These are phyloP conservation scores for Pyrenophora tritici-repentis DNA, from an alignment of 2,329 filamentous ascomycete genomes.

Conservation along the genomic window DNA sequence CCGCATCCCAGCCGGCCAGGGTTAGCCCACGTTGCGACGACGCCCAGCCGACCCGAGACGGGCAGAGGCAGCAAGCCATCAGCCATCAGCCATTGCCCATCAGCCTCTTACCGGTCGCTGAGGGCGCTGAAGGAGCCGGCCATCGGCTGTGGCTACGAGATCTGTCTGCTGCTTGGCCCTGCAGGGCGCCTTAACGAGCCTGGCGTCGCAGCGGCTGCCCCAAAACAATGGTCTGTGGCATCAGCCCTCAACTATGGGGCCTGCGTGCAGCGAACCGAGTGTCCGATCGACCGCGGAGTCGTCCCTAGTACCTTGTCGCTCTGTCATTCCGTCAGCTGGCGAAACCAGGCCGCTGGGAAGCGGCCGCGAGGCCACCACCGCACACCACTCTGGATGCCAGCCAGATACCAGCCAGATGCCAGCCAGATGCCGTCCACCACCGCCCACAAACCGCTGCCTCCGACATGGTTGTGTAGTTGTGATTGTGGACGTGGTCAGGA, in stretches of 20 bases:
- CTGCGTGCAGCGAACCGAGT: constrained; percentile 26
- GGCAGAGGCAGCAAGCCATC: constrained; percentile 27
- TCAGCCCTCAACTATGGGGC: constrained; percentile 24
- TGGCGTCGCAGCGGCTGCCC: constrained; percentile 32
- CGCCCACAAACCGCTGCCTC: too few relatives aligned
- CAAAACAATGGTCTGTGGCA: constrained; percentile 31
- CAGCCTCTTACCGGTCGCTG: constrained; percentile 18
- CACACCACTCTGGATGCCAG: background rate
- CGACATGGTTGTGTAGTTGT: too few relatives aligned
- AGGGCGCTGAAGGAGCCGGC: constrained; percentile 22
- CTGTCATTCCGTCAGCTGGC: constrained; percentile 21
- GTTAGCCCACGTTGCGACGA: constrained; percentile 30
- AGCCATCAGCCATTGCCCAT: too few relatives aligned
- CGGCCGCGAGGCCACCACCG: constrained; percentile 24
- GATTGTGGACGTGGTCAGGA: background rate
- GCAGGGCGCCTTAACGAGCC: constrained; percentile 20
- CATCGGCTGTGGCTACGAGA: constrained; percentile 35
- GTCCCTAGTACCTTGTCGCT: constrained; percentile 33
- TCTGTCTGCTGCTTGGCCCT: constrained; percentile 19
- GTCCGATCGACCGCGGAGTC: constrained; percentile 34
- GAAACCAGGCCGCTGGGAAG: constrained; percentile 40
- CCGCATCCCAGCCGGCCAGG: constrained; percentile 11
- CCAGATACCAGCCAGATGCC: too few relatives aligned
- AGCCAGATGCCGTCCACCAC: too few relatives aligned
- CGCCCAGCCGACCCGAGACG: constrained; percentile 30